These are phyloP conservation scores for Calonectria pseudoturangicola DNA, from an alignment of 2,329 filamentous ascomycete species.

Conservation along the genomic window DNA sequence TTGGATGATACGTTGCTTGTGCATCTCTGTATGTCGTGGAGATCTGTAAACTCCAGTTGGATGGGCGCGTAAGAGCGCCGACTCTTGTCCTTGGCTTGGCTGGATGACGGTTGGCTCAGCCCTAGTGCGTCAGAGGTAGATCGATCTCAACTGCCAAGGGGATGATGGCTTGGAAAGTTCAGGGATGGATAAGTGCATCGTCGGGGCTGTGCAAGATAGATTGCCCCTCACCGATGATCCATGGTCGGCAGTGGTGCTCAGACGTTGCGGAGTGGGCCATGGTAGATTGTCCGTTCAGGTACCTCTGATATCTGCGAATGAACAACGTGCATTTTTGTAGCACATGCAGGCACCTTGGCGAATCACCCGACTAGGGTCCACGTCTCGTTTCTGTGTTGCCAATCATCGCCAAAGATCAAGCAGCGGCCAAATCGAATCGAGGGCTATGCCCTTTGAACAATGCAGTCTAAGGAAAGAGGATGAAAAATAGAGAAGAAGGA, in stretches of 20 bases:
- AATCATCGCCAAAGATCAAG: too few relatives aligned
- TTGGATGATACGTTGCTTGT: neutral
- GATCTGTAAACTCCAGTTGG: neutral
- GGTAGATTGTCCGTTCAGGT: neutral
- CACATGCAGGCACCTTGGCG: neutral
- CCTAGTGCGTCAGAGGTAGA: constrained; percentile 7
- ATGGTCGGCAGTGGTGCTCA: constrained; percentile 14
- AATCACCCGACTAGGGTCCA: neutral
- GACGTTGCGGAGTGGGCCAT: neutral
- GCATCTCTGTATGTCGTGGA: neutral
- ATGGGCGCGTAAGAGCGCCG: neutral
- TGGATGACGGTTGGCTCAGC: constrained; percentile 1
- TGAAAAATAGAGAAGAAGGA: too few relatives aligned
- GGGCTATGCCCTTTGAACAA: neutral
- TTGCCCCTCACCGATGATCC: constrained; percentile 15
- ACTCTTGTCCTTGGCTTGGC: neutral
- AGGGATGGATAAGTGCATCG: neutral
- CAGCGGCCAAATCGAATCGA: neutral
- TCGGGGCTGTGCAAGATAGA: constrained; percentile 21
- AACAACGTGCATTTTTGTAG: constrained; percentile 1
- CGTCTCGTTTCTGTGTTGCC: neutral
- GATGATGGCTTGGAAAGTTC: neutral
- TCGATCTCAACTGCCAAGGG: constrained; percentile 8
- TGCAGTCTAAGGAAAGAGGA: neutral
- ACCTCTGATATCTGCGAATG: neutral